Evolutionary conservation across 2,329 filamentous ascomycete species (phyloP), one percentile per base, ranked within the genome.

Genomic region (Ophiostoma montium): DNA sequence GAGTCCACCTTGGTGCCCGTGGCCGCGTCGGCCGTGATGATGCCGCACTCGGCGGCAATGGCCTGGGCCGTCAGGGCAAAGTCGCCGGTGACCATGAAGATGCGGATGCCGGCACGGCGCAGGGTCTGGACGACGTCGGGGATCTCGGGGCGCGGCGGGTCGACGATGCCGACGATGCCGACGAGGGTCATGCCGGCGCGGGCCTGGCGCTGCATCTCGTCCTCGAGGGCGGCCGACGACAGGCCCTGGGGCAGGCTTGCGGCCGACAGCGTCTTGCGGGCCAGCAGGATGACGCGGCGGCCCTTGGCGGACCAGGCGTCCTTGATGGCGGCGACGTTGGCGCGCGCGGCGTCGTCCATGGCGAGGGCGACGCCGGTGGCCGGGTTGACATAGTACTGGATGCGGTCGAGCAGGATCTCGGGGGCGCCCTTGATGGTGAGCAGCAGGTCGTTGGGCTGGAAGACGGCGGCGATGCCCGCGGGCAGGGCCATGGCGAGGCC

Each of bases 21-120:
- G 1, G 71, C 82, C 47, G 39, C n/a, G 4, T 33, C 15, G 6
- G 45, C 49, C 6, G 49, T 48, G 30, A 88, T 71, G 58, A 87
- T 86, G 9, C 83, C 80, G 52, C 82, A 85, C 49, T 86, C 76
- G 3, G 74, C 69, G 0, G 84, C 82, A 53, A 89, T 87, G 1
- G 83, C 80, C 53, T 78, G 71, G 0, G 84, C 84, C 0, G 84
- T 89, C 15, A 87, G 70, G 23, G 80, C 80, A 60, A 84, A 87
- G 58, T 89, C 84, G 10, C 84, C 83, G 1, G 84, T 89, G 0
- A 88, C 84, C 84, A 89, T 89, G 62, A 84, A 82, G 30, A 87
- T 78, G n/a, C 80, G 70, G 48, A 89, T 82, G 1, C 82, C 81
- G 4, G 85, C 84, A 1, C 75, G 70, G 12, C 82, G 74, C 15